phyloP scores from a whole-genome alignment of 1,139 yeast genomes.

The Kodamaea derodonti region DNA sequence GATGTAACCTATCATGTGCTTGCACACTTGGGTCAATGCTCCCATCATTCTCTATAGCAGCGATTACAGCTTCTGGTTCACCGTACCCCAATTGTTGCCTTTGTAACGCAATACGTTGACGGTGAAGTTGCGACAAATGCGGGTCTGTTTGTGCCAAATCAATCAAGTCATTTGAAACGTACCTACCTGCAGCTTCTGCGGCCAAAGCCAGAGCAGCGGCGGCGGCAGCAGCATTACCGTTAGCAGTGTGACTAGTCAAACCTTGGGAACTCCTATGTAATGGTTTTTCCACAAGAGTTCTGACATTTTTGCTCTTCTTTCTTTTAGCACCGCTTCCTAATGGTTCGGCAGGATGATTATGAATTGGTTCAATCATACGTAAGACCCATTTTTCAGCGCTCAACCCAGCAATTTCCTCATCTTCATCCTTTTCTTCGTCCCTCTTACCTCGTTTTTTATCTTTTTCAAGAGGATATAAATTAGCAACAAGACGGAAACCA shows the following conservation, averaged over 20 bases:
- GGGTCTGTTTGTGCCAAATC: conserved; percentile 14
- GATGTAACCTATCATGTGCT: too few species aligned
- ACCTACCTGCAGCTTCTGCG: conserved; percentile 14
- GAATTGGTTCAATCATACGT: conserved; percentile 47
- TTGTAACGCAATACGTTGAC: conserved; percentile 20
- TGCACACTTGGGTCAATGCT: conserved; percentile 45
- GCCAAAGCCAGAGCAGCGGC: conserved; percentile 11
- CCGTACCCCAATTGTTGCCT: conserved; percentile 10
- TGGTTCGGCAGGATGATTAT: conserved; percentile 48
- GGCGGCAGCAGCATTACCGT: neutral
- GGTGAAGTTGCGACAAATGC: conserved; percentile 10
- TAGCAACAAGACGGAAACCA: conserved; percentile 47
- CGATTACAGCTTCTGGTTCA: conserved; percentile 44
- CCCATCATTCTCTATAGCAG: conserved; percentile 46
- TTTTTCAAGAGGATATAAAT: conserved; percentile 43
- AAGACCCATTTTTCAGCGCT: conserved; percentile 44
- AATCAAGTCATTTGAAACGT: conserved; percentile 21
- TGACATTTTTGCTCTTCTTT: conserved; percentile 36
- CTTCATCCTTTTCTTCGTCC: conserved; percentile 23
- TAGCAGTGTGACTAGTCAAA: conserved; percentile 4
- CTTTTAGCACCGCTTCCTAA: conserved; percentile 22
- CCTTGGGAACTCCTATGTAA: conserved; percentile 25
- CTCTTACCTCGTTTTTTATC: conserved; percentile 30
- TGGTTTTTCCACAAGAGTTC: conserved; percentile 47
- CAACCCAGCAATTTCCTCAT: conserved; percentile 11